Base-by-base conservation (phyloP, 1,284 basidiomycete species). In the Amylostereum areolatum region DNA sequence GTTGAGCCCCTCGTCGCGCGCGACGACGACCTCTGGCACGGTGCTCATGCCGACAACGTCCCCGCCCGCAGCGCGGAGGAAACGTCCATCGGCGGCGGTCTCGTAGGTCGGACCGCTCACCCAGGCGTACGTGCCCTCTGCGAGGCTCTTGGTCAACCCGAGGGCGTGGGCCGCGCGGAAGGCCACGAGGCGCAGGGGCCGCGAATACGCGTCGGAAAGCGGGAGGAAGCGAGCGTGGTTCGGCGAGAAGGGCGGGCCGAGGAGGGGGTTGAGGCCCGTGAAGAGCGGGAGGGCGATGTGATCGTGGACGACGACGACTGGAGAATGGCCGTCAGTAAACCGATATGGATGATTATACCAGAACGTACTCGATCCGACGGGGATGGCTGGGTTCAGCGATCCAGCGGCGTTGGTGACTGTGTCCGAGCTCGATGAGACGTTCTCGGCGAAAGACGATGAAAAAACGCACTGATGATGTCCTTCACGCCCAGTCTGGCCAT, bases 11-110 rank as follows among this genome's bases (percentile, higher is more conserved):
- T 84, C 84, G 59, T 92, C 84, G 45, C 80, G 71, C 24, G 87
- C 91, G 1, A 81, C 86, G 18, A 92, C 69, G n/a, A 92, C 89
- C 68, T 93, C 90, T 0, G 90, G 90, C n/a, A 92, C 78, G 0
- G 91, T 93, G 56, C 85, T 89, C 90, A 93, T 92, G 2, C 90
- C 90, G 2, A 92, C 89, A 6, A 91, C 85, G 58, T 91, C 89
- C 3, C 81, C 89, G 4, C 89, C 89, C 1, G 77, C 78, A n/a
- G 66, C 66, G 25, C 86, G 71, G 44, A 92, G 66, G 62, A 89
- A 80, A 40, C 80, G 70, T n/a, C 89, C 89, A 58, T 92, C 89
- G 0, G 86, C 87, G 1, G 86, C 80, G 0, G 86, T 87, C 66
- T 93, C 91, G 63, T 92, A 93, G 4, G 87, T 86, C 1, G 90